Percentiles rank a stretch among this genome's conserved stretches.
phyloP scores from a whole-genome alignment of 305 asterid genomes.

The Plantago lanceolata region DNA sequence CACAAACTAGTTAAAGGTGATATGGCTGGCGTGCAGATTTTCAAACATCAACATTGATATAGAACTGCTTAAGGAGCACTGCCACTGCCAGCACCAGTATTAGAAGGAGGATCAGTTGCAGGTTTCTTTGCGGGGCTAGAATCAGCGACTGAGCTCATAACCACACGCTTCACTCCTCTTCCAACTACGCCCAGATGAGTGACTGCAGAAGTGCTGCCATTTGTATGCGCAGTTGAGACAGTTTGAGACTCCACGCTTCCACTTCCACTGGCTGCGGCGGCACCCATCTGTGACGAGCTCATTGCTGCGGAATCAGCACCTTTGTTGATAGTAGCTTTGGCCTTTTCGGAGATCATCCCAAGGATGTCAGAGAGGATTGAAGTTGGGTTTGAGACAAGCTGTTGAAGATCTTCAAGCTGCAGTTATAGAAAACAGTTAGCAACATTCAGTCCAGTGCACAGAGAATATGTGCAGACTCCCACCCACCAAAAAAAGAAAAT shows the following conservation, averaged over 20 bases:
- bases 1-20: neutral
- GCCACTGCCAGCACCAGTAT: slow-evolving; percentile 35
- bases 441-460: neutral
- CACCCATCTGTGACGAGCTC: slow-evolving; percentile 48
- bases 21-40: neutral
- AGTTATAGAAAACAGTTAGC: slow-evolving; percentile 17
- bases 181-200: slow-evolving; percentile 92
- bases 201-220: slow-evolving; percentile 48
- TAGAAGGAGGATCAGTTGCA: slow-evolving; percentile 44
- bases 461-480: neutral
- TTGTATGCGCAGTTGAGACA: slow-evolving; percentile 62
- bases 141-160: slow-evolving; percentile 42
- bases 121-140: slow-evolving; percentile 56
- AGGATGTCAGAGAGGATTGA: slow-evolving; percentile 64
- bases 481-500: too few relatives aligned
- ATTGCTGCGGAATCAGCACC: slow-evolving; percentile 31
- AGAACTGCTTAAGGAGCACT: slow-evolving; percentile 30
- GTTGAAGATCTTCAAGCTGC: slow-evolving; percentile 96
- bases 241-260: slow-evolving; percentile 49
- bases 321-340: slow-evolving; percentile 36
- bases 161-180: slow-evolving; percentile 88
- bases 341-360: slow-evolving; percentile 56
- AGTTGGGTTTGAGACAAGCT: slow-evolving; percentile 60
- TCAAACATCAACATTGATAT: neutral
- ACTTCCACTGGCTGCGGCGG: slow-evolving; percentile 28